Conservation (phyloP, 176 grass and related monocot species). For the Olyra latifolia region DNA sequence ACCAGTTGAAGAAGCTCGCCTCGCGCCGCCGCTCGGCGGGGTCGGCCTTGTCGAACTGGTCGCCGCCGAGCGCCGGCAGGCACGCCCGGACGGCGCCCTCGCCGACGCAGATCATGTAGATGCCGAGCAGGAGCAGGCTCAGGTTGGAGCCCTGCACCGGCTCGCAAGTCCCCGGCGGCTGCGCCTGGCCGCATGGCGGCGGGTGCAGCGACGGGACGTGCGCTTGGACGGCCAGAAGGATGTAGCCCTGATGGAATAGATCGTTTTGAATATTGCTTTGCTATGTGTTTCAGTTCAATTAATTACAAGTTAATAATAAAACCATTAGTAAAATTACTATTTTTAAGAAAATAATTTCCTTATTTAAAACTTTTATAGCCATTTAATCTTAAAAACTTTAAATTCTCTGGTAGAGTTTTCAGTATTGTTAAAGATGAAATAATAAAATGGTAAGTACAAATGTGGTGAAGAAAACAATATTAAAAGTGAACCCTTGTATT, state of each 20-base stretch:
- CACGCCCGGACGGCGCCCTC: conserved; percentile 62
- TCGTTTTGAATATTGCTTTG: no score
- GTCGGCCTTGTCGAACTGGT: conserved; percentile 66
- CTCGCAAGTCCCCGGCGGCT: not conserved
- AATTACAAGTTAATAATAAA: no score
- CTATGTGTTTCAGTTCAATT: no score
- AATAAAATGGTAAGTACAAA: no score
- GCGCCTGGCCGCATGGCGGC: conserved; percentile 26
- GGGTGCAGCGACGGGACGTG: conserved; percentile 55
- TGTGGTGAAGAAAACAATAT: no score
- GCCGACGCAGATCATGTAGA: conserved; percentile 55
- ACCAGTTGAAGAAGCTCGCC: conserved; percentile 93
- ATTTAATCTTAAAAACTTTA: no score
- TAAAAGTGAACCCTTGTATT: no score
- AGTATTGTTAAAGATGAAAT: no score
- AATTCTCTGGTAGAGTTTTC: no score
- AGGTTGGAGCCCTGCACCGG: conserved; percentile 47
- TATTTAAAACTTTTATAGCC: no score
- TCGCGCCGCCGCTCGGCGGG: conserved; percentile 38
- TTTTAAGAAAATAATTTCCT: no score
- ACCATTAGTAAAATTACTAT: no score
- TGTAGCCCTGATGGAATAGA: conserved; percentile 48
- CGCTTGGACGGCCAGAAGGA: conserved; percentile 65
- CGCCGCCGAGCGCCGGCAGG: conserved; percentile 64
- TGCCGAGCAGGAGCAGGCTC: conserved; percentile 48